Evolutionary conservation across 164 flowering plant species (phyloP).

Genomic region (Vitis rupestris): DNA sequence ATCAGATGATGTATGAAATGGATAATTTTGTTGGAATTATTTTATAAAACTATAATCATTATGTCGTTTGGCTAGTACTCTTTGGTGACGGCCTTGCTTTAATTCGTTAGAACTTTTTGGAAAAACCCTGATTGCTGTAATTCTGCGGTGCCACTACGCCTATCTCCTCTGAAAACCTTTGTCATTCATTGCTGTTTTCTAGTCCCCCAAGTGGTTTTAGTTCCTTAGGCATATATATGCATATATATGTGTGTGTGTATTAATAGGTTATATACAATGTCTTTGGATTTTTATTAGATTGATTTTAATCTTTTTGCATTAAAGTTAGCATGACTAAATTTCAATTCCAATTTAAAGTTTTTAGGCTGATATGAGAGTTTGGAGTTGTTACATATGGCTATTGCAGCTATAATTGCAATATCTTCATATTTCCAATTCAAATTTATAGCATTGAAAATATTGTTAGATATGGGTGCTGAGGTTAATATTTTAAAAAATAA

Average conservation of each 20-base stretch:
- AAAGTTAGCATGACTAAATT: background rate
- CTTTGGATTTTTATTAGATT: background rate
- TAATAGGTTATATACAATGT: too few relatives aligned
- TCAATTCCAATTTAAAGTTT: too few relatives aligned
- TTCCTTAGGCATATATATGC: slow-evolving; percentile 40
- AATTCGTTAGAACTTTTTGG: slow-evolving; percentile 35
- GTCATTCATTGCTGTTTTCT: slow-evolving; percentile 49
- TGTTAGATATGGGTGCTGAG: background rate
- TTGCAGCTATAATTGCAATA: background rate
- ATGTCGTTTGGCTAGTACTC: too few relatives aligned
- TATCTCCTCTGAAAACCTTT: slow-evolving; percentile 66
- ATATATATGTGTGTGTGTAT: too few relatives aligned
- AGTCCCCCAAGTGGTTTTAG: slow-evolving; percentile 79
- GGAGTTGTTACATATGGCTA: background rate
- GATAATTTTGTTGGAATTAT: too few relatives aligned
- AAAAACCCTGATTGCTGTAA: slow-evolving; percentile 89
- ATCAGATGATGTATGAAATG: background rate
- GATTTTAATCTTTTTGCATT: too few relatives aligned
- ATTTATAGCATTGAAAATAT: too few relatives aligned
- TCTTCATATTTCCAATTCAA: too few relatives aligned
- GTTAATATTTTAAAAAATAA: background rate
- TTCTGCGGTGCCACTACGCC: slow-evolving; percentile 73
- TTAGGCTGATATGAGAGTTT: background rate
- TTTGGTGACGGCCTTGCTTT: too few relatives aligned
- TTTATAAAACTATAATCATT: too few relatives aligned